These are phyloP conservation scores for Ophiostoma piceae DNA, from an alignment of 2,329 filamentous ascomycete genomes.

Conservation along the genomic window DNA sequence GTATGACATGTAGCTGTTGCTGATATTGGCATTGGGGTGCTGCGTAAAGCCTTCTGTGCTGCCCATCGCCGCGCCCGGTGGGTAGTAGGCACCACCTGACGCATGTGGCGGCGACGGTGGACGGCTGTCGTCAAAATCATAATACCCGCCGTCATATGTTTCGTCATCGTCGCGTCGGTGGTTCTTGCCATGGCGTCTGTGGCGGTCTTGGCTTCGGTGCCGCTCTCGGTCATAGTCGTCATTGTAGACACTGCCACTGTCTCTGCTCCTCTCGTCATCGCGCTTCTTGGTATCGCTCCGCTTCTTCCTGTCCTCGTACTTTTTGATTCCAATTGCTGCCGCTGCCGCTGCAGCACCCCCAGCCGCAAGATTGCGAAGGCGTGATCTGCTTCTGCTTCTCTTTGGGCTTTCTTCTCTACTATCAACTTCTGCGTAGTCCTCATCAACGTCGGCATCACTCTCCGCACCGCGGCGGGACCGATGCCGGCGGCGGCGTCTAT, in stretches of 20 bases:
- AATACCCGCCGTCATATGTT: constrained; percentile 31
- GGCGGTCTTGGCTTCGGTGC: constrained; percentile 31
- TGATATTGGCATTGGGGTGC: constrained; percentile 36
- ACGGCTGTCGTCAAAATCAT: constrained; percentile 31
- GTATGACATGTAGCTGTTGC: constrained; percentile 37
- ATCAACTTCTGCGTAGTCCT: not conserved
- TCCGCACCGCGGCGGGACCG: constrained; percentile 34
- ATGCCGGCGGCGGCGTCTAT: constrained; percentile 3
- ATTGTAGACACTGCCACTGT: constrained; percentile 10
- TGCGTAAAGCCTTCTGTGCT: constrained; percentile 32
- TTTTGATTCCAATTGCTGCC: constrained; percentile 58
- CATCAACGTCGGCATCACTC: constrained; percentile 27
- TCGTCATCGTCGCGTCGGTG: constrained; percentile 29
- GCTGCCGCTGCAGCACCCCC: constrained; percentile 54
- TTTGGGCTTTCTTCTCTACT: constrained; percentile 16
- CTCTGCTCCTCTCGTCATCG: constrained; percentile 32
- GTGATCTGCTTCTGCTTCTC: constrained; percentile 45
- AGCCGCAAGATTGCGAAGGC: constrained; percentile 50
- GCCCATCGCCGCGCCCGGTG: constrained; percentile 31
- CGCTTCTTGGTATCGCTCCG: constrained; percentile 33
- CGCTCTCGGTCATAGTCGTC: constrained; percentile 2
- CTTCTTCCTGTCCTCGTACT: constrained; percentile 49
- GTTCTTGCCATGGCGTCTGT: constrained; percentile 24
- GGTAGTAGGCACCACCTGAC: constrained; percentile 49
- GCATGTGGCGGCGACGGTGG: constrained; percentile 46